These are phyloP conservation scores for Thamnidium elegans DNA, from an alignment of 192 early-diverging fungal genomes.

Conservation along the genomic window DNA sequence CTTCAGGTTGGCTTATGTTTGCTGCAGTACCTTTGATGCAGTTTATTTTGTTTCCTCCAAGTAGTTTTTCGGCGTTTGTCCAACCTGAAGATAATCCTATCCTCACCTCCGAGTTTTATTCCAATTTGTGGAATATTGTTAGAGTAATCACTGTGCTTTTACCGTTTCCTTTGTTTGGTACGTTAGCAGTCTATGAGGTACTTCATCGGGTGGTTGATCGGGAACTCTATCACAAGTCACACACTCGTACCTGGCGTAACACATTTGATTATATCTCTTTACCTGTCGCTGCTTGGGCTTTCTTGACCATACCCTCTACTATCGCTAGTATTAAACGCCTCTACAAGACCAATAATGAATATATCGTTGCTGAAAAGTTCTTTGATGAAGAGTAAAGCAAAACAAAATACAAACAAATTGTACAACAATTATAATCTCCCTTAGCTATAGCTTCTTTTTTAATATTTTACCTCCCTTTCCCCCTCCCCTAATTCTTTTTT, in stretches of 20 bases:
- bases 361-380: conserved; percentile 42
- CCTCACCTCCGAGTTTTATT: conserved; percentile 38
- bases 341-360: conserved; percentile 34
- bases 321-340: conserved; percentile 43
- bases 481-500: too few relatives aligned
- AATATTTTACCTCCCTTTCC: too few relatives aligned
- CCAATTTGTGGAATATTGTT: conserved; percentile 40
- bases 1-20: conserved; percentile 57
- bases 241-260: conserved; percentile 36
- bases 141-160: conserved; percentile 41
- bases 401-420: too few relatives aligned
- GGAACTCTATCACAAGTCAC: conserved; percentile 42
- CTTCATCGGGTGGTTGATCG: conserved; percentile 42
- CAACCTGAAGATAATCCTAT: conserved; percentile 40
- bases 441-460: too few relatives aligned
- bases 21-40: conserved; percentile 48
- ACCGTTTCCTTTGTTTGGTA: conserved; percentile 44
- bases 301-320: conserved; percentile 49
- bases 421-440: too few relatives aligned
- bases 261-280: conserved; percentile 38
- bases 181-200: conserved; percentile 43
- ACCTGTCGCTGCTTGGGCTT: conserved; percentile 47
- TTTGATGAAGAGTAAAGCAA: conserved; percentile 17
- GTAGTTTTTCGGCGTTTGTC: conserved; percentile 20
- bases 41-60: conserved; percentile 39